These are phyloP conservation scores for Erythrophleum fordii DNA, from an alignment of 306 rosid genomes.

Conservation along the genomic window DNA sequence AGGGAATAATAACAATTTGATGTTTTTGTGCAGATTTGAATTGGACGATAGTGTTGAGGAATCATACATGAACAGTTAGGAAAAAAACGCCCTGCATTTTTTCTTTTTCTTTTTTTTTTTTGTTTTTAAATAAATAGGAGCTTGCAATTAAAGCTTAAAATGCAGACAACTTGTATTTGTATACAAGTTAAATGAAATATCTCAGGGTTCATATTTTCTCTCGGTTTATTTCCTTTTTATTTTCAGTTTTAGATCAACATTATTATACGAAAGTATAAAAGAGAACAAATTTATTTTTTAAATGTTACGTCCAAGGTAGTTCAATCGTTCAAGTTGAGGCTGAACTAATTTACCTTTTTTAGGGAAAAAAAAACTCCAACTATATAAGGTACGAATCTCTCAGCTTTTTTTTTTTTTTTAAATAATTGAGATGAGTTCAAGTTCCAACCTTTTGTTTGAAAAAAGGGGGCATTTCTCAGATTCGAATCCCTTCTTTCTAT, in stretches of 20 bases:
- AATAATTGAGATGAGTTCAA: no score
- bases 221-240: not conserved
- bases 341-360: no score
- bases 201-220: not conserved
- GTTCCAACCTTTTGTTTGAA: no score
- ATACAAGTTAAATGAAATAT: no score
- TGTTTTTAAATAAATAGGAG: not conserved
- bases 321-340: no score
- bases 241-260: not conserved
- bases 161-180: not conserved
- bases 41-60: constrained; percentile 23
- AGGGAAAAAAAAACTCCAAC: no score
- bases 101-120: not conserved
- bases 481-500: no score
- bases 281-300: no score
- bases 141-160: not conserved
- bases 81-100: not conserved
- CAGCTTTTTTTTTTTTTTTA: no score
- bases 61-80: constrained; percentile 15
- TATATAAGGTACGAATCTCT: no score
- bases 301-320: no score
- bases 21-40: not conserved
- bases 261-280: not conserved
- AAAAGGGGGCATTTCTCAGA: no score
- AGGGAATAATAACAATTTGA: not conserved